Evolutionary conservation across 1,139 yeast species (phyloP), one percentile per base, ranked within the genome.

Genomic region (Saccharomycopsis crataegensis): DNA sequence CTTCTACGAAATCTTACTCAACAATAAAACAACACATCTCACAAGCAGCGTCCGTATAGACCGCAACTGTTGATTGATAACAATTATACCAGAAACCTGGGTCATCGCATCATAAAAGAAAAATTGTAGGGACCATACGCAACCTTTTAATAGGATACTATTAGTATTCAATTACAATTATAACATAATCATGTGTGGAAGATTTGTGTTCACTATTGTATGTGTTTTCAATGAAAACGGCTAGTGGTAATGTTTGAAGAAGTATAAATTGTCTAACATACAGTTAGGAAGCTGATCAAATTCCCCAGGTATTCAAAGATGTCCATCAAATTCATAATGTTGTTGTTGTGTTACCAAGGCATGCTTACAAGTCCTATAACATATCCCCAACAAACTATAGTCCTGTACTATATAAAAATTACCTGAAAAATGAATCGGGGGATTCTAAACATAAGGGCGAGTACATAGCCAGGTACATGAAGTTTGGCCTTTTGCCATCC

Each of bases 401-500:
- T 0, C 79, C 83, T 1, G 77, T 78, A 1, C 72, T 75, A 48
- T 64, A 64, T 38, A 48, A 54, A 31, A 46, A 54, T n/a, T 49
- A 46, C 9, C 52, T 48, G 9, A 51, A 42, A 34, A 53, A 49
- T 12, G 53, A 53, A 8, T 52, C 54, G 8, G 49, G 46, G 3
- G 48, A 58, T 1, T 45, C 58, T 41, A 59, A 61, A 22, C 61
- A 65, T 45, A 11, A 36, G n/a, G n/a, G 40, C n/a, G 40, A 36
- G n/a, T 36, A 3, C 40, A 55, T 61, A 2, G 46, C 75, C 3
- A 67, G 67, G 50, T 70, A 69, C 43, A 79, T 81, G 84, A 74
- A 72, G 49, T 83, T 87, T 85, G 85, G 87, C 1, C 65, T 82
- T 46, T 70, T 80, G 1, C 86, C 87, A 0, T 64, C 65, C 12